A percentile compares a stretch with the other conserved stretches of the same genome.
These are phyloP conservation scores for Byssothecium circinans DNA, from an alignment of 2,329 filamentous ascomycete species.

Conservation along the genomic window DNA sequence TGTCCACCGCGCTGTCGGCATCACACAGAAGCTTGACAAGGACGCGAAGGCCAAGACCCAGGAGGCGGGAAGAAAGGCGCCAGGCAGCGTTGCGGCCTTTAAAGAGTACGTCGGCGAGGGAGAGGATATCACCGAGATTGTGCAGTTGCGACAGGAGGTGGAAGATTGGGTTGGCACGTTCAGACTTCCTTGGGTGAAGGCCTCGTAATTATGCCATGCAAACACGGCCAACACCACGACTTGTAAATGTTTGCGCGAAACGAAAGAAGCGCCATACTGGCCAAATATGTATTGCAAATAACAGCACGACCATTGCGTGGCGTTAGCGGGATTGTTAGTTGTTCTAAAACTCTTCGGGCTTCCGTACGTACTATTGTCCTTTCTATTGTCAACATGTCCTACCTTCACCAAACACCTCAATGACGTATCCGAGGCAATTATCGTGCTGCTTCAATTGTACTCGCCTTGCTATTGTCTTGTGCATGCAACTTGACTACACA, in stretches of 20 bases:
- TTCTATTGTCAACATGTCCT: not conserved
- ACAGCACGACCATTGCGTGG: not conserved
- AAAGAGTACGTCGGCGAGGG: constrained; percentile 47
- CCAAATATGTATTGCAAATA: not conserved
- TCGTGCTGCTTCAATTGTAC: too few species aligned
- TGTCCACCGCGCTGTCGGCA: constrained; percentile 45
- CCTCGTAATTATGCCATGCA: constrained; percentile 12
- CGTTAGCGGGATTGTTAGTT: not conserved
- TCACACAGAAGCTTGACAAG: constrained; percentile 47
- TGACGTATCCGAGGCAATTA: not conserved
- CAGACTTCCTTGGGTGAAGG: constrained; percentile 44
- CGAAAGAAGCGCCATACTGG: too few species aligned
- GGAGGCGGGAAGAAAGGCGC: constrained; percentile 42
- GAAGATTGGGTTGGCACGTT: constrained; percentile 49
- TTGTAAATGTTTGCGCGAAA: too few species aligned
- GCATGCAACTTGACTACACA: too few species aligned
- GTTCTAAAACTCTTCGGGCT: too few species aligned
- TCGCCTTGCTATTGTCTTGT: too few species aligned
- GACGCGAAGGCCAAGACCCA: constrained; percentile 43
- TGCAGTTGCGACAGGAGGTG: constrained; percentile 45
- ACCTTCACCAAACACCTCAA: not conserved
- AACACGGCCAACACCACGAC: not conserved
- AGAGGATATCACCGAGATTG: constrained; percentile 45
- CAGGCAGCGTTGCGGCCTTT: constrained; percentile 44
- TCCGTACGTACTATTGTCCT: not conserved